Percentiles rank a stretch among this genome's conserved stretches.
Evolutionary conservation across 2,329 filamentous ascomycete species (phyloP).

Genomic region (Cylindrodendrum hubeiense): DNA sequence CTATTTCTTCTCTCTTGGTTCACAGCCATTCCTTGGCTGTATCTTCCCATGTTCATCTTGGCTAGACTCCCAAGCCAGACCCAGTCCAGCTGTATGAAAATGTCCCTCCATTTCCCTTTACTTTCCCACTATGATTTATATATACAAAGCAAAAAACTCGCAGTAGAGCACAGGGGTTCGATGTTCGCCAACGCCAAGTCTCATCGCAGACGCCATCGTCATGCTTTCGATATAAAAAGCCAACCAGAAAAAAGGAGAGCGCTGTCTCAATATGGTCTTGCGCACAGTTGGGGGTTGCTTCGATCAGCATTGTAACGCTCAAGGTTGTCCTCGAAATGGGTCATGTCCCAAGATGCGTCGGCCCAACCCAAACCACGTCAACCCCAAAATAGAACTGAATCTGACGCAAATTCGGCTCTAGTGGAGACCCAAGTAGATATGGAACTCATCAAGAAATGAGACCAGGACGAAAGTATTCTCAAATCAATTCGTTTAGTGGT

Average conservation of each 20-base stretch:
- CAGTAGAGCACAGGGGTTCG: conserved; percentile 40
- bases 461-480: conserved; percentile 21
- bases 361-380: conserved; percentile 18
- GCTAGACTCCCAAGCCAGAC: conserved; percentile 29
- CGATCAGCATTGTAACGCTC: conserved; percentile 2
- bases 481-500: conserved; percentile 46
- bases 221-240: conserved; percentile 42
- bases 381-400: conserved; percentile 22
- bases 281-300: conserved; percentile 22
- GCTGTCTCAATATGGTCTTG: conserved; percentile 26
- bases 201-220: conserved; percentile 47
- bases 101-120: conserved; percentile 30
- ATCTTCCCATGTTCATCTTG: conserved; percentile 27
- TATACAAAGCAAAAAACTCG: conserved; percentile 44
- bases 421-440: conserved; percentile 23
- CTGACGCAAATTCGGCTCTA: conserved; percentile 30
- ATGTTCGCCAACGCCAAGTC: conserved; percentile 47
- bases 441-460: conserved; percentile 34
- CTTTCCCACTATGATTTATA: conserved; percentile 44
- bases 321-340: conserved; percentile 19
- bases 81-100: conserved; percentile 38
- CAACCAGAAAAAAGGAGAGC: conserved; percentile 36
- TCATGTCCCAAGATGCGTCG: conserved; percentile 16
- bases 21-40: conserved; percentile 19
- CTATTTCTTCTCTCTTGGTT: conserved; percentile 23